Percentiles rank a stretch among this genome's conserved stretches.
phyloP scores from a whole-genome alignment of 2,329 filamentous ascomycete species.

The Fusarium nodosum region DNA sequence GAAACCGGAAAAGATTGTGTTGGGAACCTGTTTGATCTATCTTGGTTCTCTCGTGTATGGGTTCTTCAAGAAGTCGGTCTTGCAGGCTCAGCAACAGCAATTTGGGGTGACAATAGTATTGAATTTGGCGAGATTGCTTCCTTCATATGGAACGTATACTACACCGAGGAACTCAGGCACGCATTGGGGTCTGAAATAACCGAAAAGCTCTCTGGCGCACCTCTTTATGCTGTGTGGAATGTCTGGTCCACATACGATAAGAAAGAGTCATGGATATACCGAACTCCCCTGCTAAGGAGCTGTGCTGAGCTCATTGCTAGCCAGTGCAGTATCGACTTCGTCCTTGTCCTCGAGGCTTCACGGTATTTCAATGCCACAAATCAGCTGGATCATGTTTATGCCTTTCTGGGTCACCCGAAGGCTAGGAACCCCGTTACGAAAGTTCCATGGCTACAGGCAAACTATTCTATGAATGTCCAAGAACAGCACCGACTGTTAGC shows the following conservation, averaged over 20 bases:
- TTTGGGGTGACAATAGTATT: conserved; percentile 10
- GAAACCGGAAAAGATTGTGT: conserved; percentile 1
- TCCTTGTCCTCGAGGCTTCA: conserved; percentile 22
- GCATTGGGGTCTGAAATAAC: conserved; percentile 1
- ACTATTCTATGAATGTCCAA: conserved; percentile 7
- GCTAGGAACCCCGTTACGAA: conserved; percentile 1
- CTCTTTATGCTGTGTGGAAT: conserved; percentile 20
- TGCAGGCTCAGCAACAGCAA: conserved; percentile 9
- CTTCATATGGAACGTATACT: conserved; percentile 18
- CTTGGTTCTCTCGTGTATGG: conserved; percentile 24
- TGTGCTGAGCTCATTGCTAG: neutral
- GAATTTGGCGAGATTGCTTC: conserved; percentile 20
- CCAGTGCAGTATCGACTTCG: conserved; percentile 16
- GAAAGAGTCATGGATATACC: conserved; percentile 12
- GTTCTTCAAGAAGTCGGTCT: conserved; percentile 15
- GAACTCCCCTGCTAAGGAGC: neutral
- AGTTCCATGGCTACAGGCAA: conserved; percentile 9
- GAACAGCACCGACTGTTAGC: conserved; percentile 19
- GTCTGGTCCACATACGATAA: conserved; percentile 25
- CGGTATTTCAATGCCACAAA: conserved; percentile 26
- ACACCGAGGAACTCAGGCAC: neutral
- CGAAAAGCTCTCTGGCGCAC: neutral
- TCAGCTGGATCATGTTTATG: conserved; percentile 18
- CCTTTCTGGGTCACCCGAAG: conserved; percentile 19
- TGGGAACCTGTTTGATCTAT: neutral